A percentile compares a stretch with the other conserved stretches of the same genome.
phyloP scores from a whole-genome alignment of 2,329 filamentous ascomycete species.

The Cercospora citrullina region DNA sequence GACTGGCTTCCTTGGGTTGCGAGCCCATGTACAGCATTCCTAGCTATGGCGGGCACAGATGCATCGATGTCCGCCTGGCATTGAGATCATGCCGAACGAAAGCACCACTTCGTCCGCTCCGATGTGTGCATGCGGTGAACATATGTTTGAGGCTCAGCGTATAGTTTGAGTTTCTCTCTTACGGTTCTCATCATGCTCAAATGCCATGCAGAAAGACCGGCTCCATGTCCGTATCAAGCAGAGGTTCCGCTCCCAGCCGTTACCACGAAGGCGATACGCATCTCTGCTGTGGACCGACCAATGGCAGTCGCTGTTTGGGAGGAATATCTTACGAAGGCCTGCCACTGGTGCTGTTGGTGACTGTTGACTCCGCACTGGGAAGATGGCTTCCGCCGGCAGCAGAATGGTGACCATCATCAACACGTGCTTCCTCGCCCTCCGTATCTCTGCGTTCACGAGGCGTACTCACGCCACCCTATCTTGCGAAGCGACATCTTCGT shows the following conservation, averaged over 20 bases:
- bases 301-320: not conserved
- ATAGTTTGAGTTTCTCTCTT: not conserved
- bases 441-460: too few relatives aligned
- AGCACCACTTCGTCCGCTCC: not conserved
- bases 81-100: not conserved
- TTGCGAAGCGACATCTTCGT: too few relatives aligned
- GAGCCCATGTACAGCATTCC: not conserved
- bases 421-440: too few relatives aligned
- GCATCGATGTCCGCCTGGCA: not conserved
- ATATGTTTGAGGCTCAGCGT: not conserved
- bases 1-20: not conserved
- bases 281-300: not conserved
- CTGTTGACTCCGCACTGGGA: not conserved
- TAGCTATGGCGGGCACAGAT: not conserved
- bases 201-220: not conserved
- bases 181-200: not conserved
- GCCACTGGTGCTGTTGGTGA: not conserved
- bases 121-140: not conserved
- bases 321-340: not conserved
- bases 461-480: too few relatives aligned
- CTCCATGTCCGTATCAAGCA: not conserved
- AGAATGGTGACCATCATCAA: too few relatives aligned
- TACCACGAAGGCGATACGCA: not conserved
- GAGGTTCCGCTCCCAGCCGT: not conserved
- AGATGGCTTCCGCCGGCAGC: not conserved